A percentile compares a stretch with the other conserved stretches of the same genome.
Evolutionary conservation across 306 rosid genomes (phyloP).

Genomic region (Gynostemma pentaphyllum): DNA sequence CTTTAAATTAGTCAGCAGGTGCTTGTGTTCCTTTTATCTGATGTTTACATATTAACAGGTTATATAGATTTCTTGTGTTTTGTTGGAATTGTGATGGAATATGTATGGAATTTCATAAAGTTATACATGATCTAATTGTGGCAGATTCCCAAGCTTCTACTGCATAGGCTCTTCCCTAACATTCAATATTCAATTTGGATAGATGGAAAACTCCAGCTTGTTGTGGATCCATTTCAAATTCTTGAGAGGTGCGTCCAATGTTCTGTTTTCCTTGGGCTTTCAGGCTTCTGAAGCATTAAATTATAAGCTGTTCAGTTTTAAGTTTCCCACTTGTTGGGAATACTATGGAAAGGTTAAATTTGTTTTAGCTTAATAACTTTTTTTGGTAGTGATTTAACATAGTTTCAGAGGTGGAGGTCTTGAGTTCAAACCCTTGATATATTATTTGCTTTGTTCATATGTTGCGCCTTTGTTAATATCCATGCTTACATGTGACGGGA

Average conservation of each 20-base stretch:
- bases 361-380: too few species aligned
- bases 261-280: not conserved
- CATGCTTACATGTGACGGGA: too few species aligned
- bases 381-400: too few species aligned
- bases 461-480: too few species aligned
- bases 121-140: not conserved
- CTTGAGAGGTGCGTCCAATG: conserved; percentile 62
- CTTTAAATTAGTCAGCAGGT: not conserved
- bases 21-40: not conserved
- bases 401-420: too few species aligned
- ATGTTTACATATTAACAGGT: not conserved
- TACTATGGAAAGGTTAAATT: too few species aligned
- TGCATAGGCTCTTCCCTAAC: conserved; percentile 91
- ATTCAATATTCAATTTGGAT: conserved; percentile 83
- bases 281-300: not conserved
- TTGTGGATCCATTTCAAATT: conserved; percentile 71
- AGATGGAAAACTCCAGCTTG: conserved; percentile 91
- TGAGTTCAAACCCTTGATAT: too few species aligned
- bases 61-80: conserved; percentile 3
- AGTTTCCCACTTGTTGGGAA: not conserved
- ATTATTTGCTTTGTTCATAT: too few species aligned
- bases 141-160: conserved; percentile 95
- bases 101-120: not conserved
- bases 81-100: not conserved
- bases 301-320: not conserved